Evolutionary conservation across 345 rosid species (phyloP), one percentile per base, ranked within the genome.

Genomic region (Citrus cavaleriei): DNA sequence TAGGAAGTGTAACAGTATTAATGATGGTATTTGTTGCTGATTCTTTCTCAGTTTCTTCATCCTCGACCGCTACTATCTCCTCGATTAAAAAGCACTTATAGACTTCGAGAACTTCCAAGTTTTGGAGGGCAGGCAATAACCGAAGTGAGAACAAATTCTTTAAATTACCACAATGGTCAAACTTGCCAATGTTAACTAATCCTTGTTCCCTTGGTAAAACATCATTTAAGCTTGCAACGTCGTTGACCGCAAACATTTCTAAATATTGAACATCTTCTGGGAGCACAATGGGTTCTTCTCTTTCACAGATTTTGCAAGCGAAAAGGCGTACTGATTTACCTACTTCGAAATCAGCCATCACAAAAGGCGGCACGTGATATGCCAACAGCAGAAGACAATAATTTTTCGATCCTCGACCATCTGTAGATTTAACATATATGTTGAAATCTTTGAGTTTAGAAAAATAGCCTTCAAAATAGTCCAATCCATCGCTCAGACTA

Each of bases 221-320:
- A 54, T 54, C 42, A 0, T 21, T 71, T 28, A 71, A 49, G 18
- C 38, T 30, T 28, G 5, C 28, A 16, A 70, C 10, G 4, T 25
- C 24, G 6, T 0, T 0, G 3, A 32, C 0, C 2, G 0, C 13
- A 0, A 2, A 0, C n/a, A 70, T 46, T 0, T 0, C 0, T 30
- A 72, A 27, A 7, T 4, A 1, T 8, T 72, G 75, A 30, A 72
- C 63, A 10, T 32, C 75, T 22, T 19, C 2, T 1, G 27, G 25
- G 16, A 55, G 42, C 49, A 10, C 2, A 55, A 32, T 22, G 30
- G 4, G 2, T 4, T 9, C 46, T 55, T 10, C 75, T 30, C 9
- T 30, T 54, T 72, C 63, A 68, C 63, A 3, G 1, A 51, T 18
- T 2, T 42, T 10, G 49, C 14, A 10, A 10, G 0, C 0, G 49